A percentile compares a stretch with the other conserved stretches of the same genome.
phyloP scores from a whole-genome alignment of 2,329 filamentous ascomycete genomes.

The Thielaviopsis euricoi region DNA sequence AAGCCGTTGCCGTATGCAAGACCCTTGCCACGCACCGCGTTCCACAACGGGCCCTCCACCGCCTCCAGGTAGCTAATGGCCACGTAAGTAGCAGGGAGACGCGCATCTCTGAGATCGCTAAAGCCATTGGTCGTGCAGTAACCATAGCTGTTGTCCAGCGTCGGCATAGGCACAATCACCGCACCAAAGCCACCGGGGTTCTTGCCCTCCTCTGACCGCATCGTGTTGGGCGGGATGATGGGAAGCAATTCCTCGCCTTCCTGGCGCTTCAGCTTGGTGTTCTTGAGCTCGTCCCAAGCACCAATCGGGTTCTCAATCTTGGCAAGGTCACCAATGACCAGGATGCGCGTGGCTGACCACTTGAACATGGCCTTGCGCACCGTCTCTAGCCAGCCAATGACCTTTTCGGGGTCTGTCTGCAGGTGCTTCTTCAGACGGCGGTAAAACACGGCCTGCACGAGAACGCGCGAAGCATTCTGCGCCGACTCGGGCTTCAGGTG shows the following conservation, averaged over 20 bases:
- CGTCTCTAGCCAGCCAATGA: constrained; percentile 62
- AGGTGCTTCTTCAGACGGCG: constrained; percentile 72
- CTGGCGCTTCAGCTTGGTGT: constrained; percentile 19
- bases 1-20: constrained; percentile 84
- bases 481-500: constrained; percentile 66
- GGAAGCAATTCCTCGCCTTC: constrained; percentile 24
- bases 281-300: constrained; percentile 47
- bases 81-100: constrained; percentile 70
- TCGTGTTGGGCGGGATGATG: constrained; percentile 51
- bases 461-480: constrained; percentile 58
- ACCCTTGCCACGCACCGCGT: constrained; percentile 78
- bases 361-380: constrained; percentile 63
- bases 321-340: constrained; percentile 66
- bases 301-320: constrained; percentile 61
- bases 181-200: constrained; percentile 58
- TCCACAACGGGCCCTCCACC: constrained; percentile 89
- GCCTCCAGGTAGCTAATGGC: constrained; percentile 83
- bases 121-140: constrained; percentile 61
- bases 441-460: constrained; percentile 78
- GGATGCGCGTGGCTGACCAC: constrained; percentile 69
- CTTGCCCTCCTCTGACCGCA: constrained; percentile 61
- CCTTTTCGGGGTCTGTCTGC: constrained; percentile 54
- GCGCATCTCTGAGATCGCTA: constrained; percentile 57
- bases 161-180: constrained; percentile 76
- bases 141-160: constrained; percentile 82